Percentiles rank a stretch among this genome's conserved stretches.
These are phyloP conservation scores for Starmerella sirachaensis DNA, from an alignment of 805 yeast genomes.

Conservation along the genomic window DNA sequence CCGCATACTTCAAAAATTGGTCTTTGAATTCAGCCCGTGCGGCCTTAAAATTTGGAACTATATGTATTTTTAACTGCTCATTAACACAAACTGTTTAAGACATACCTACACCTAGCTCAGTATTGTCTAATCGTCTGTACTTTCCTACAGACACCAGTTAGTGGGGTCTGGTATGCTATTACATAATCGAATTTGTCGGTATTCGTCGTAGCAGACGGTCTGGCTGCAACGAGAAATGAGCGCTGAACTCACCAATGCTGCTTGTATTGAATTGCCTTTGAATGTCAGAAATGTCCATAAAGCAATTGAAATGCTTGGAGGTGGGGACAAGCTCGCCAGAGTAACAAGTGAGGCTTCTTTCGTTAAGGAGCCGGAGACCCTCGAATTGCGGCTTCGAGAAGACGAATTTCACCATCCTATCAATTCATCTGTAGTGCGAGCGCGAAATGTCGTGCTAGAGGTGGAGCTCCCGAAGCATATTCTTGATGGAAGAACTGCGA, in stretches of 20 bases:
- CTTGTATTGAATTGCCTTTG: slow-evolving; percentile 59
- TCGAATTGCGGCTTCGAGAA: slow-evolving; percentile 30
- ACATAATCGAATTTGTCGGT: too few species aligned
- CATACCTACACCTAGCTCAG: too few species aligned
- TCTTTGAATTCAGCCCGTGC: too few species aligned
- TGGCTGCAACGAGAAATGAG: too few species aligned
- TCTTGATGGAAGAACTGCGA: slow-evolving; percentile 33
- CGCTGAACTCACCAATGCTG: slow-evolving; percentile 1
- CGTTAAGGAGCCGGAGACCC: slow-evolving; percentile 27
- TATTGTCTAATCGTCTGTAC: too few species aligned
- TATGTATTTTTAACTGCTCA: too few species aligned
- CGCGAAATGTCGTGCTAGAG: slow-evolving; percentile 27
- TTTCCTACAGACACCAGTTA: too few species aligned
- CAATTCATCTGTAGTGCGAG: slow-evolving; percentile 25
- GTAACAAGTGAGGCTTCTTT: slow-evolving; percentile 10
- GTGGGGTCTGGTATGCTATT: too few species aligned
- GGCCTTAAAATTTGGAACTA: too few species aligned
- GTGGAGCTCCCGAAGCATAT: slow-evolving; percentile 26
- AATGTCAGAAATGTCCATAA: slow-evolving; percentile 39
- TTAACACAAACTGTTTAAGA: too few species aligned
- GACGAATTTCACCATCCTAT: slow-evolving; percentile 41
- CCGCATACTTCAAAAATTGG: too few species aligned
- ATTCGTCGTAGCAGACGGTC: too few species aligned
- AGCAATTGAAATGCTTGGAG: slow-evolving; percentile 41
- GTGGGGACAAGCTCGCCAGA: slow-evolving; percentile 32